phyloP scores from a whole-genome alignment of 1,139 yeast species.

The Blastobotrys malaysiensis region DNA sequence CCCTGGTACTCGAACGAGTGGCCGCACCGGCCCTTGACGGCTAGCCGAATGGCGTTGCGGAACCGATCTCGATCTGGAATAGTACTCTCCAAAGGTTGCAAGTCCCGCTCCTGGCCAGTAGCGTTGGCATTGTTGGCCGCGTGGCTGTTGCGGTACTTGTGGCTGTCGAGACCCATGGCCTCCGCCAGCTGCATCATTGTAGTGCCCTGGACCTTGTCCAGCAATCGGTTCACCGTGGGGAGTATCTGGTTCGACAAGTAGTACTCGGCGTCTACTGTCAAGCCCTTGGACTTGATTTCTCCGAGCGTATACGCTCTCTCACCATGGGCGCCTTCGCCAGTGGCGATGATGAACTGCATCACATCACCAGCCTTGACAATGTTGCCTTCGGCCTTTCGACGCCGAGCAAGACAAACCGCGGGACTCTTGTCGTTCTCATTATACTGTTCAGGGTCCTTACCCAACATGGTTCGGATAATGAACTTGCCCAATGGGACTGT shows the following conservation, averaged over 20 bases:
- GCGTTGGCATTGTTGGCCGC: conserved; percentile 18
- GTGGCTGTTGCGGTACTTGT: conserved; percentile 35
- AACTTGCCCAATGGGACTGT: conserved; percentile 60
- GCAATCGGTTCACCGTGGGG: conserved; percentile 85
- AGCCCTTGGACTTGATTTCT: conserved; percentile 53
- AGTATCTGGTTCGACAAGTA: conserved; percentile 85
- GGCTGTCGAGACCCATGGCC: conserved; percentile 71
- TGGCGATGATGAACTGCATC: conserved; percentile 75
- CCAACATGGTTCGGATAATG: conserved; percentile 36
- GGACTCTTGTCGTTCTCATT: conserved; percentile 70
- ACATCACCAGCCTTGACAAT: conserved; percentile 86
- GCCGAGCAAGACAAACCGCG: conserved; percentile 85
- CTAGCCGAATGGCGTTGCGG: conserved; percentile 52
- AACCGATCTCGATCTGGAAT: conserved; percentile 81
- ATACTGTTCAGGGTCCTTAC: conserved; percentile 39
- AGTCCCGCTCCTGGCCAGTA: conserved; percentile 37
- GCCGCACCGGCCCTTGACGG: conserved; percentile 50
- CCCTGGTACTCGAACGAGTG: conserved; percentile 66
- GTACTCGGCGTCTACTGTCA: conserved; percentile 68
- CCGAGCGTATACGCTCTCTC: conserved; percentile 76
- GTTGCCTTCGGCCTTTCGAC: conserved; percentile 74
- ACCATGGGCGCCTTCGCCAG: conserved; percentile 41
- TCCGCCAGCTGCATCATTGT: conserved; percentile 76
- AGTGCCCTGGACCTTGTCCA: conserved; percentile 81
- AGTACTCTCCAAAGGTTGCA: conserved; percentile 76